A percentile compares a stretch with the other conserved stretches of the same genome.
Conservation (phyloP, 2,329 filamentous ascomycete genomes). For the Penicillium sp. region DNA sequence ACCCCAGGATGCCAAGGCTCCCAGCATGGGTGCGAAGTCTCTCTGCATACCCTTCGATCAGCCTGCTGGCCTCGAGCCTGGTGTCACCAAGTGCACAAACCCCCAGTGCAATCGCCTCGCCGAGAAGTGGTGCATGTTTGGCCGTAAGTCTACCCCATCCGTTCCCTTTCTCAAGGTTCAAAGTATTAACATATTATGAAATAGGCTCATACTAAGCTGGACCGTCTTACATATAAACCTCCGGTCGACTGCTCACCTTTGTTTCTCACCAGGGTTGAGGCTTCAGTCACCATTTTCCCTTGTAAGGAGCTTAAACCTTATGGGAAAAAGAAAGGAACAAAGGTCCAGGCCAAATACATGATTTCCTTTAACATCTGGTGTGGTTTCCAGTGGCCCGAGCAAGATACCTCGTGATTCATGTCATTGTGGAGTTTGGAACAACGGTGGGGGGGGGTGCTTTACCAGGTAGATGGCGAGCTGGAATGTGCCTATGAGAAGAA, state of each 20-base stretch:
- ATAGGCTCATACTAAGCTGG: conserved; percentile 32
- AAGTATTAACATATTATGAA: conserved; percentile 5
- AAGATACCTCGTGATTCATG: conserved; percentile 6
- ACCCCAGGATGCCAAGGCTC: conserved; percentile 68
- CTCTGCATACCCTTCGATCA: conserved; percentile 81
- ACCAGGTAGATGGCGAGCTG: conserved; percentile 4
- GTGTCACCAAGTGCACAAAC: conserved; percentile 87
- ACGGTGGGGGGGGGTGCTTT: not conserved
- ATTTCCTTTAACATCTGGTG: too few relatives aligned
- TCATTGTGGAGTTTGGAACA: conserved; percentile 9
- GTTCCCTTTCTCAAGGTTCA: not conserved
- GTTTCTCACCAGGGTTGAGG: not conserved
- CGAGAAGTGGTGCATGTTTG: conserved; percentile 90
- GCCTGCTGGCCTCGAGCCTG: conserved; percentile 72
- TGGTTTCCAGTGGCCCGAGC: too few relatives aligned
- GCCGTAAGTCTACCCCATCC: conserved; percentile 52
- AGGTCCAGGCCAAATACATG: too few relatives aligned
- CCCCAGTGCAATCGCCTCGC: conserved; percentile 76
- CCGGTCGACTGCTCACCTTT: not conserved
- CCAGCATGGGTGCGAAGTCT: conserved; percentile 73
- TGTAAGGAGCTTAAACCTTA: too few relatives aligned
- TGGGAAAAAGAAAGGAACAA: too few relatives aligned
- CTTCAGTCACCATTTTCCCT: too few relatives aligned
- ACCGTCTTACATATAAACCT: conserved; percentile 1
- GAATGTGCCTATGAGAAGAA: conserved; percentile 19